These are phyloP conservation scores for Cyclostephanos invisitatus DNA, from an alignment of 108 stramenopile species.

Conservation along the genomic window DNA sequence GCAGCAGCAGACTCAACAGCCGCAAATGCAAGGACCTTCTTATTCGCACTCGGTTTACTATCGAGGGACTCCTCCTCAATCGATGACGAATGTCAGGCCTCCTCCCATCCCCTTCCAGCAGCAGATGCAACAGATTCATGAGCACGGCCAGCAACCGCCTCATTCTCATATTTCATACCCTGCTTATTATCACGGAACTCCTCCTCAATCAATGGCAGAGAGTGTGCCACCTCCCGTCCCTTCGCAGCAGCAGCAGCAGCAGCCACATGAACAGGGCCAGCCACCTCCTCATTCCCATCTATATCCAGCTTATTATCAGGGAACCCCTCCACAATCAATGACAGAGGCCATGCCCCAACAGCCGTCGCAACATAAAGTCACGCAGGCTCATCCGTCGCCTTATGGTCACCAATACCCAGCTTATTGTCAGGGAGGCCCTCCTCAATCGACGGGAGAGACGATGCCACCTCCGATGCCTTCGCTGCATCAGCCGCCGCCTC, in stretches of 20 bases:
- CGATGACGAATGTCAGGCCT: slow-evolving; percentile 4
- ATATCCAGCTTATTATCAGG: slow-evolving; percentile 9
- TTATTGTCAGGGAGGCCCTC: slow-evolving; percentile 4
- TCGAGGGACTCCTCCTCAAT: not conserved
- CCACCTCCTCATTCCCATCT: slow-evolving; percentile 8
- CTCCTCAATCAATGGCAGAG: slow-evolving; percentile 20
- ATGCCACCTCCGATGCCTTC: slow-evolving; percentile 14
- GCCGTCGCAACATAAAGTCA: not conserved
- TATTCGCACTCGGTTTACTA: not conserved
- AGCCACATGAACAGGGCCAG: slow-evolving; percentile 11
- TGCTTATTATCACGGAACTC: not conserved
- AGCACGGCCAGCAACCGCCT: not conserved
- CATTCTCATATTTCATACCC: not conserved
- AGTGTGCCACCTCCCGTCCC: not conserved
- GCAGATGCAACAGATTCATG: not conserved
- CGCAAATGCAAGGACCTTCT: not conserved
- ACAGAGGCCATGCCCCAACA: not conserved
- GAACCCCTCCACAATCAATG: slow-evolving; percentile 23
- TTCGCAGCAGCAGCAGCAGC: slow-evolving; percentile 24
- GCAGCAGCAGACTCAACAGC: not conserved
- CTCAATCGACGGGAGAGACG: slow-evolving; percentile 16
- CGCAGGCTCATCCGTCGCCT: not conserved
- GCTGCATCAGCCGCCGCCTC: not conserved
- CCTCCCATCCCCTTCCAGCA: slow-evolving; percentile 1
- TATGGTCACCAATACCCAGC: not conserved